Evolutionary conservation across 345 rosid species (phyloP), one percentile per base, ranked within the genome.

Genomic region (Schrenkiella parvula): DNA sequence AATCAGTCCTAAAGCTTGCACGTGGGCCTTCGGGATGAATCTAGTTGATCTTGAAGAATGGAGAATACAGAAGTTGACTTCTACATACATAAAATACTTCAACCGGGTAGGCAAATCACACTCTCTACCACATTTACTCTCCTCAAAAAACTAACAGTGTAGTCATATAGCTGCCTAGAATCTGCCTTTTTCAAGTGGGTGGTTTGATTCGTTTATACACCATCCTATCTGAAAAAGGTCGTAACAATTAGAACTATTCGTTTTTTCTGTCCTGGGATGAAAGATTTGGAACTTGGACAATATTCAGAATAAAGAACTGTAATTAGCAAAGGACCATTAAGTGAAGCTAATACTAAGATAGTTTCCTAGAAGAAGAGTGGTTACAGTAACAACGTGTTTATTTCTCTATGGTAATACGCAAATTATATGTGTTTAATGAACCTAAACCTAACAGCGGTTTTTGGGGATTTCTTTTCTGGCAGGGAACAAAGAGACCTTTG

Each of bases 11-110:
- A 80, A 81, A 76, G 79, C 90, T 43, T 89, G 99, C 80, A 87
- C 95, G 2, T 95, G 99, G 99, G 96, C 95, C 5, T 95, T 87
- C 67, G 99, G 99, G 32, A 82, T 91, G 97, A 91, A 95, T 83
- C 74, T 95, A 72, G 81, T 92, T 78, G 93, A 90, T 75, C 85
- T 95, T 53, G 75, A 67, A 59, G 84, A 86, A 65, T 95, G 99
- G 99, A 92, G 93, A 79, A 85, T 74, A 59, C 79, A 71, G 64
- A 84, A 86, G 71, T 61, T 88, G 64, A 85, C 97, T 18, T 73
- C 81, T 34, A 69, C 74, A 22, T 90, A 90, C 75, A 72, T 75
- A 22, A 77, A 80, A 72, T 91, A 86, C 81, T 72, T 89, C 79
- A 81, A 81, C 72, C 31, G 80, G 98, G 98, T 93, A 90, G 37